These are phyloP conservation scores for Pyricularia sp. DNA, from an alignment of 2,329 filamentous ascomycete species.

Conservation along the genomic window DNA sequence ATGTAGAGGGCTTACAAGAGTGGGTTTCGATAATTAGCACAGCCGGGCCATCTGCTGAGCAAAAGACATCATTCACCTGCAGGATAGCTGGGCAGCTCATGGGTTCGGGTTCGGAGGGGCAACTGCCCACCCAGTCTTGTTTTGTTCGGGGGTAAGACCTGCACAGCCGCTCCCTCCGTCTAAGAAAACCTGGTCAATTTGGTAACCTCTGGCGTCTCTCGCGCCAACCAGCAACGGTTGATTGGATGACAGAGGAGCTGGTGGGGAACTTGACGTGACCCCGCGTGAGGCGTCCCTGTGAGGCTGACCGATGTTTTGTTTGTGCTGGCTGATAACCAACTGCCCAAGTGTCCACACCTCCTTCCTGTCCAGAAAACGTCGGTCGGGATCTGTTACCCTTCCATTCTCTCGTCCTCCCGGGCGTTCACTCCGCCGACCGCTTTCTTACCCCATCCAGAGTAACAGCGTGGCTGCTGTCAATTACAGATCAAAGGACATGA, in stretches of 20 bases:
- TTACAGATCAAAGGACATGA: too few relatives aligned
- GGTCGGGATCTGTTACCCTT: too few relatives aligned
- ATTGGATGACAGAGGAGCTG: background rate
- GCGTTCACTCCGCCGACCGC: background rate
- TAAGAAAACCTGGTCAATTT: background rate
- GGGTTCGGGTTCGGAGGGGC: background rate
- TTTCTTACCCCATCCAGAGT: background rate
- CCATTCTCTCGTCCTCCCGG: background rate
- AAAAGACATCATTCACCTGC: background rate
- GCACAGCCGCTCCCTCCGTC: background rate
- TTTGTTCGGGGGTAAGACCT: background rate
- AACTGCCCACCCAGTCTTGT: background rate
- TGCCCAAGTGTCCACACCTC: background rate
- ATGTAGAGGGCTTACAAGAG: background rate
- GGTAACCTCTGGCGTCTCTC: background rate
- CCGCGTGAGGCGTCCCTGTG: background rate
- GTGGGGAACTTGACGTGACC: background rate
- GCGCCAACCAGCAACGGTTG: background rate
- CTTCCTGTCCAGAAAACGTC: background rate
- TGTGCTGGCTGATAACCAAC: background rate
- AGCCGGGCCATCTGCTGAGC: background rate
- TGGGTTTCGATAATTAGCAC: background rate
- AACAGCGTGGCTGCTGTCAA: background rate
- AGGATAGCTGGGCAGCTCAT: background rate
- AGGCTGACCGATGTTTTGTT: background rate